Evolutionary conservation across 176 grass and related monocot genomes (phyloP), one percentile per base, ranked within the genome.

Genomic region (Alopecurus myosuroides): DNA sequence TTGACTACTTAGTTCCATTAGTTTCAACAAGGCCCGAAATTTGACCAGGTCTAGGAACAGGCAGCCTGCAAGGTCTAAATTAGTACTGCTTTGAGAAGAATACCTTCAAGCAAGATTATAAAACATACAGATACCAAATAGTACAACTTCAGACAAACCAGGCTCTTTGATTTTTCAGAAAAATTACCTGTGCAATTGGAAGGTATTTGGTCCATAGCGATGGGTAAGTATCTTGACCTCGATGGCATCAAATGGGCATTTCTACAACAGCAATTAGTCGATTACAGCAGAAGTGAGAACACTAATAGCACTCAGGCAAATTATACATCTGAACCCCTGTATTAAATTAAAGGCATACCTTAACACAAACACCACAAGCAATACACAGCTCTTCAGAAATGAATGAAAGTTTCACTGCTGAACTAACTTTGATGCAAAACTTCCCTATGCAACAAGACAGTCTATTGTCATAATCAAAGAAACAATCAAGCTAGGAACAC

Each of bases 381-480:
- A 93, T 98, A n/a, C 95, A 98, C 66, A 98, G 71, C 88, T 98
- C 95, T 81, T 98, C 95, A 45, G 95, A 98, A 81, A 98, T 98
- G 78, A 91, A 95, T 49, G 95, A 93, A 41, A 95, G 81, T 74
- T 93, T 95, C 28, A 93, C 86, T 0, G 60, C 87, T 5, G 90
- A 22, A 58, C 58, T 90, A 68, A 98, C 93, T 89, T 98, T 93
- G 30, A 98, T 98, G 61, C 95, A 98, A 61, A 98, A 87, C 60
- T 98, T 98, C 66, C 95, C 95, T 98, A 74, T 34, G 42, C 48
- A 71, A 45, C n/a, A n/a, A n/a, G n/a, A n/a, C n/a, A n/a, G n/a
- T n/a, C n/a, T n/a, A n/a, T n/a, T n/a, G n/a, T n/a, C 73, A 79
- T 23, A 64, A 67, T 31, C 34, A 76, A 18, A 79, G 17, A 5